A percentile compares a stretch with the other conserved stretches of the same genome.
Evolutionary conservation across 306 rosid species (phyloP).

Genomic region (Corylus americana): DNA sequence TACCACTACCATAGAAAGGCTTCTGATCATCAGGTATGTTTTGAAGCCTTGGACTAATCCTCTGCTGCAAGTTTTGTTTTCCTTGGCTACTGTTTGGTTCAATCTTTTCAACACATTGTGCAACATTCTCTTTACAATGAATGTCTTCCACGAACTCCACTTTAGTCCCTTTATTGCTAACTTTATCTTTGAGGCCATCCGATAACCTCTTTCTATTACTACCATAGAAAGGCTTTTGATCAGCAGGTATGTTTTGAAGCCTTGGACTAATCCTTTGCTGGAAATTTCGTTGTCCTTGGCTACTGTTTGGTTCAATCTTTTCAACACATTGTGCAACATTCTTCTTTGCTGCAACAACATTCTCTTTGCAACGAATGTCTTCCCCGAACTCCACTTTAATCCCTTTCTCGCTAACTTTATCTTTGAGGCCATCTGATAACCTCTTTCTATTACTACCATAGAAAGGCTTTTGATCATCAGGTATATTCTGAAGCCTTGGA

Average conservation of each 20-base stretch:
- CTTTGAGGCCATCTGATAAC: neutral
- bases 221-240: conserved; percentile 30
- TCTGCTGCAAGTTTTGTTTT: neutral
- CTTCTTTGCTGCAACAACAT: neutral
- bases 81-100: neutral
- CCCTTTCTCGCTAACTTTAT: conserved; percentile 6
- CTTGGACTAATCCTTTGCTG: conserved; percentile 28
- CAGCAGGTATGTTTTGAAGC: conserved; percentile 25
- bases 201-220: conserved; percentile 11
- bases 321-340: neutral
- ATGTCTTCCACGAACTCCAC: neutral
- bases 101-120: neutral
- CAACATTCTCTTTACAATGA: neutral
- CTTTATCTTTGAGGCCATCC: neutral
- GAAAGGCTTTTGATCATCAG: conserved; percentile 27
- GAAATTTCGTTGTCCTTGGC: neutral
- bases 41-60: conserved; percentile 29
- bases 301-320: neutral
- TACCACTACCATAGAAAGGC: conserved; percentile 24
- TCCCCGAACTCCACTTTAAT: conserved; percentile 1
- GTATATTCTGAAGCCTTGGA: conserved; percentile 26
- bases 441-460: conserved; percentile 25
- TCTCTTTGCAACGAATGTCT: neutral
- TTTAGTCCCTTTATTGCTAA: conserved; percentile 15
- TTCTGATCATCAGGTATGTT: conserved; percentile 24